Base-by-base conservation (phyloP, 2,329 filamentous ascomycete genomes). In the Seiridium unicorne region DNA sequence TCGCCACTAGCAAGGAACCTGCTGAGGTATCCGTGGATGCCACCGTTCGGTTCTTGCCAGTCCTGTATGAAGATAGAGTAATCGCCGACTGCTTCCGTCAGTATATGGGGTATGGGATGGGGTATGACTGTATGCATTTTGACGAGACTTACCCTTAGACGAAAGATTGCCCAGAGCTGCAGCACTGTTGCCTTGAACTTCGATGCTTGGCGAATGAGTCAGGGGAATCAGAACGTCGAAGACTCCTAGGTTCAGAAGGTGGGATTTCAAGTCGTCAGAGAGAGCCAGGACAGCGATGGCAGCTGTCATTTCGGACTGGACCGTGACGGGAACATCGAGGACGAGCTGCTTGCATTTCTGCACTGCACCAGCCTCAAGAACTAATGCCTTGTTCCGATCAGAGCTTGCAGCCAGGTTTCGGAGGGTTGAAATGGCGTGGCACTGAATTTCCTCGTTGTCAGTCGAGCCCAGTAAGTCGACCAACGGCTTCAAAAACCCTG, bases 241-340 rank as follows among this genome's bases (percentile, higher is more conserved):
- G 1, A 99, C 94, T 31, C 94, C 95, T 2, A 98, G 84, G 62
- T 92, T 93, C 58, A 99, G 80, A 10, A 99, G 84, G 71, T 96
- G 91, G 4, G 91, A 87, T 78, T 99, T 99, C 61, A 99, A 84
- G 64, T 99, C 95, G 69, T 99, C 95, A 68, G 94, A 97, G 56
- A 99, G 80, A 18, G 95, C 95, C 64, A 99, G 83, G 11, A 99
- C 95, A 44, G 95, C 95, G 75, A 99, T 97, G 1, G 95, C 95
- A n/a, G 95, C 95, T 4, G 95, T 99, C 95, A 99, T 99, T 76
- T 99, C 95, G 2, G 93, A 97, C 74, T 99, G 95, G 2, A 99
- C 95, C 44, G 91, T 94, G 54, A 98, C 84, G 0, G 95, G 93
- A 3, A 98, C 95, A 59, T 96, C 89, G 18, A 99, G 81, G 32